Evolutionary conservation across 176 grass and related monocot genomes (phyloP), one percentile per base, ranked within the genome.

Genomic region (Elymus sibiricus): DNA sequence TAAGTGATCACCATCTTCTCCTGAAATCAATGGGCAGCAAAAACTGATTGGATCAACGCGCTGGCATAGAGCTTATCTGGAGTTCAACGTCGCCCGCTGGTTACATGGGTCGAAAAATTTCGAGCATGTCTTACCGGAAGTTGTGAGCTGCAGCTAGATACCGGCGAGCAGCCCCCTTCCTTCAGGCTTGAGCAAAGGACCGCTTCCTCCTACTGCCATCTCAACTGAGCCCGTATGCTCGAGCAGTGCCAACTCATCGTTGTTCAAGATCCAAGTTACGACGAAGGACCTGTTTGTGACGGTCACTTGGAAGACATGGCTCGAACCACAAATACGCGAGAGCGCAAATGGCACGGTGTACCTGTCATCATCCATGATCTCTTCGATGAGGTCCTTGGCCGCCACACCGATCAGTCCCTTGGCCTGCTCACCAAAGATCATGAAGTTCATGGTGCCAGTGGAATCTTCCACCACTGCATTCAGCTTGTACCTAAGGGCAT

Each of bases 401-500:
- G 47, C 0, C 0, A 6, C 35, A 58, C 46, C 64, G 4, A 79
- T 5, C 22, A 79, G n/a, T 8, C 21, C 6, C 16, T 9, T 13
- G 0, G 26, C 66, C 2, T 10, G 4, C 3, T 38, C 28, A 6
- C 1, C 64, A 47, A 80, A 80, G 21, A 86, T 86, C 66, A 63
- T 63, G 19, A 80, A 16, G 28, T 80, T 72, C 77, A 79, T 34
- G 10, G 49, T 24, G 7, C 65, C 84, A 22, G 65, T 79, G 12
- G 0, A 0, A 15, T 86, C 84, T 80, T 72, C 21, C 0, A 51
- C 31, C 21, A 26, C 14, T 4, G 56, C 85, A 80, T 80, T 13
- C 85, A 86, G 67, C 77, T 80, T 86, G 55, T 79, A 86, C 49
- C 65, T 79, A 59, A 25, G 1, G 31, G 31, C 31, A 32, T 32